phyloP scores from a whole-genome alignment of 768 basidiomycete genomes.

The Chlorophyllum brunneum region DNA sequence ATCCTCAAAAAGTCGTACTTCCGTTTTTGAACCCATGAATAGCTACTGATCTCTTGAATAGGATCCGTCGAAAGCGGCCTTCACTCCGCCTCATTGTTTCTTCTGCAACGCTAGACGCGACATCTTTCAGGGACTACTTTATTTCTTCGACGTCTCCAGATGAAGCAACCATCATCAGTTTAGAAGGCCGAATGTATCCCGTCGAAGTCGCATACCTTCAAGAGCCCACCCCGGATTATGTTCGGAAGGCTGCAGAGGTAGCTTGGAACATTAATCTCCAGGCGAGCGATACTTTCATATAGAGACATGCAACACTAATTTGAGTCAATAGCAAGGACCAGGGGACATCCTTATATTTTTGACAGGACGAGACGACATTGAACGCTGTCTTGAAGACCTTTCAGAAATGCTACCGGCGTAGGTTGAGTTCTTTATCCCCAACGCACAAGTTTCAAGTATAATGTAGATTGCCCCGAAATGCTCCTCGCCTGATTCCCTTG shows the following conservation, averaged over 20 bases:
- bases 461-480: constrained; percentile 47
- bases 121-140: constrained; percentile 87
- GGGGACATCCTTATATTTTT: constrained; percentile 95
- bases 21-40: not conserved
- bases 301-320: not conserved
- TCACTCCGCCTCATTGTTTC: constrained; percentile 90
- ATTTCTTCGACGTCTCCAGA: constrained; percentile 54
- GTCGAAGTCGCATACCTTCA: constrained; percentile 89
- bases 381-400: constrained; percentile 77
- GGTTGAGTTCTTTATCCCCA: not conserved
- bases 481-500: constrained; percentile 57
- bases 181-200: constrained; percentile 94
- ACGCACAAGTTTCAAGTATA: constrained; percentile 1
- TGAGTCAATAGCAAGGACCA: constrained; percentile 53
- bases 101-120: constrained; percentile 94
- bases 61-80: constrained; percentile 89
- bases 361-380: constrained; percentile 96
- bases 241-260: constrained; percentile 75
- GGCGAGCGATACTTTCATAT: constrained; percentile 35
- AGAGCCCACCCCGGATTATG: constrained; percentile 77
- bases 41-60: constrained; percentile 26
- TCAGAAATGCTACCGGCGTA: constrained; percentile 76
- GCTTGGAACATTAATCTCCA: constrained; percentile 79
- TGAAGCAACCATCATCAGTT: constrained; percentile 79
- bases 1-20: constrained; percentile 81